phyloP scores from a whole-genome alignment of 2,329 filamentous ascomycete species.

The Acephala macrosclerotiorum region DNA sequence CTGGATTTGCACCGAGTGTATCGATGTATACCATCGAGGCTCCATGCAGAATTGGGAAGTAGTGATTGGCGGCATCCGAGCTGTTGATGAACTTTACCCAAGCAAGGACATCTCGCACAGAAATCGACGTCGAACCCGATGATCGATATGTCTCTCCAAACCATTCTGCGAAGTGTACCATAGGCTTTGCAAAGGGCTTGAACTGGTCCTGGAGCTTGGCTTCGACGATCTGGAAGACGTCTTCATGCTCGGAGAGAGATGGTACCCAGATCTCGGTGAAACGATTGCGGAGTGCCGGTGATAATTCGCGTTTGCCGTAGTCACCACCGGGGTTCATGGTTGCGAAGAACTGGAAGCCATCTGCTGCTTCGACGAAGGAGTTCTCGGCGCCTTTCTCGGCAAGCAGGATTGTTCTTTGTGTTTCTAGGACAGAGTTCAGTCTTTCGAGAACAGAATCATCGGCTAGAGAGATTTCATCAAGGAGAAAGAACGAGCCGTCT shows the following conservation, averaged over 20 bases:
- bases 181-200: constrained; percentile 66
- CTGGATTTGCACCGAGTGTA: constrained; percentile 92
- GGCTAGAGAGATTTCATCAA: constrained; percentile 97
- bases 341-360: constrained; percentile 93
- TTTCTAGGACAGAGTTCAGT: constrained; percentile 94
- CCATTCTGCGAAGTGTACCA: constrained; percentile 92
- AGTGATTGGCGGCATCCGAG: constrained; percentile 49
- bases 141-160: constrained; percentile 85
- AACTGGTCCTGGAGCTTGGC: constrained; percentile 71
- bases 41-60: constrained; percentile 75
- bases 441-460: constrained; percentile 97
- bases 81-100: constrained; percentile 94
- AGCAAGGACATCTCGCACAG: constrained; percentile 88
- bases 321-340: constrained; percentile 99
- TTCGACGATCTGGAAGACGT: constrained; percentile 85
- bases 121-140: constrained; percentile 78
- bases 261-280: constrained; percentile 99
- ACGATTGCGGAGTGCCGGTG: constrained; percentile 90
- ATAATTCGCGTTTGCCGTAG: constrained; percentile 97
- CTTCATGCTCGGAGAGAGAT: constrained; percentile 81
- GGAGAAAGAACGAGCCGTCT: constrained; percentile 85
- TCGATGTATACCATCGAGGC: constrained; percentile 97
- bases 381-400: constrained; percentile 92
- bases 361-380: constrained; percentile 76
- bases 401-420: constrained; percentile 82